Evolutionary conservation across 2,329 filamentous ascomycete species (phyloP), one percentile per base, ranked within the genome.

Genomic region (Epicoccum nigrum): DNA sequence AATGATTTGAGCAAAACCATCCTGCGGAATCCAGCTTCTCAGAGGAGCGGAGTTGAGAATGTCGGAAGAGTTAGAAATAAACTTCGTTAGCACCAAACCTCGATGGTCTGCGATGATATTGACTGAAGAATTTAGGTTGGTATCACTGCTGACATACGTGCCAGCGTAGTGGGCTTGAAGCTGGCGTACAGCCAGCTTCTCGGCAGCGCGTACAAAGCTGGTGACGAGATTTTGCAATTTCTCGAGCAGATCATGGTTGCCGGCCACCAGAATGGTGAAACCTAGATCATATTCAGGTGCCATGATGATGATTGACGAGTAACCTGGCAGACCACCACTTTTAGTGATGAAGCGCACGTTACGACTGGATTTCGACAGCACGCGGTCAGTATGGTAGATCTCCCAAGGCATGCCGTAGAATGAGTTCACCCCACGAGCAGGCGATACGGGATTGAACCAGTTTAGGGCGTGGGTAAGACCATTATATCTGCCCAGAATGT

Each of bases 371-470:
- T 69, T 51, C 7, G 56, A 41, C 1, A 79, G 62, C 13, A 78
- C 68, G 4, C 65, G 64, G 31, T 75, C 69, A 2, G 72, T 76
- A 0, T 76, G 73, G 33, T 74, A 75, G 0, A 77, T 79, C 57
- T 80, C 77, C 74, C 76, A 81, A 0, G 77, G 77, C 65, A 76
- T 75, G 3, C 77, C 78, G 47, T 78, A 79, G 49, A 75, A 78
- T 0, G 64, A 71, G 20, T 73, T 55, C 12, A 73, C 42, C 0
- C 74, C 74, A 2, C 63, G 64, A 0, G 67, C 55, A 31, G 68
- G 74, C 3, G 74, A 76, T 1, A 64, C 69, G 0, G 76, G 76
- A 32, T 75, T 54, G 9, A 78, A 54, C 77, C 77, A 80, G 47
- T 79, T 79, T 7, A 76, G 34, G 0, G 74, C 71, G 3, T 65